A percentile compares a stretch with the other conserved stretches of the same genome.
Conservation (phyloP, 768 basidiomycete genomes). For the Suillus americanus region DNA sequence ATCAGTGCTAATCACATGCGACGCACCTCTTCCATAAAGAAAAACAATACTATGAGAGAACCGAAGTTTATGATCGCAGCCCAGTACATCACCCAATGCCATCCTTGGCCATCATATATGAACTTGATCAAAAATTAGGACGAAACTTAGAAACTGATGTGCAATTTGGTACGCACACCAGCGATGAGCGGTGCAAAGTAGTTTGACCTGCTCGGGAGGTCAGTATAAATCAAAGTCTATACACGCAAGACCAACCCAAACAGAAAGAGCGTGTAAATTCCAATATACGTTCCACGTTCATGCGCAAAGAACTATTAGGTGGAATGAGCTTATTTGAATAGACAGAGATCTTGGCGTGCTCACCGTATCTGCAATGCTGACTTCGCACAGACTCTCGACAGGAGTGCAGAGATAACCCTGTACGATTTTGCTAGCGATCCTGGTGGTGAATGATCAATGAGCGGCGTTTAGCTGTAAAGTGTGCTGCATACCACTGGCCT, state of each 20-base stretch:
- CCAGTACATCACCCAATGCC: constrained; percentile 25
- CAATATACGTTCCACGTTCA: constrained; percentile 20
- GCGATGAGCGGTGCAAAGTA: constrained; percentile 22
- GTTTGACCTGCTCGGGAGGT: constrained; percentile 14
- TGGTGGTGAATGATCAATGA: neutral
- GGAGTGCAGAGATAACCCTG: constrained; percentile 22
- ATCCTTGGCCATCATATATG: constrained; percentile 20
- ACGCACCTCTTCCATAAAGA: constrained; percentile 22
- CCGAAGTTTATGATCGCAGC: constrained; percentile 20
- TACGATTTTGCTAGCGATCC: constrained; percentile 21
- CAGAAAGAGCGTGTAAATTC: constrained; percentile 18
- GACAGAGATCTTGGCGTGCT: neutral
- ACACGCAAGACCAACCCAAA: constrained; percentile 14
- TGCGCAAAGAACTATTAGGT: constrained; percentile 18
- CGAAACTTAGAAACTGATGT: neutral
- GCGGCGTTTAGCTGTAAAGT: neutral
- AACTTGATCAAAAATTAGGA: constrained; percentile 12
- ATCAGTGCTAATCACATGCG: neutral
- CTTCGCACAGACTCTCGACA: constrained; percentile 22
- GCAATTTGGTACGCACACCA: constrained; percentile 12
- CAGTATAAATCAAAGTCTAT: neutral
- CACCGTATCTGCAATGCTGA: constrained; percentile 19
- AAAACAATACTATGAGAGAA: constrained; percentile 15
- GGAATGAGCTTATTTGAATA: constrained; percentile 1
- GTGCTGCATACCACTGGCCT: constrained; percentile 14